phyloP scores from a whole-genome alignment of 2,329 filamentous ascomycete genomes.

The Nothomitra cinnamomea region DNA sequence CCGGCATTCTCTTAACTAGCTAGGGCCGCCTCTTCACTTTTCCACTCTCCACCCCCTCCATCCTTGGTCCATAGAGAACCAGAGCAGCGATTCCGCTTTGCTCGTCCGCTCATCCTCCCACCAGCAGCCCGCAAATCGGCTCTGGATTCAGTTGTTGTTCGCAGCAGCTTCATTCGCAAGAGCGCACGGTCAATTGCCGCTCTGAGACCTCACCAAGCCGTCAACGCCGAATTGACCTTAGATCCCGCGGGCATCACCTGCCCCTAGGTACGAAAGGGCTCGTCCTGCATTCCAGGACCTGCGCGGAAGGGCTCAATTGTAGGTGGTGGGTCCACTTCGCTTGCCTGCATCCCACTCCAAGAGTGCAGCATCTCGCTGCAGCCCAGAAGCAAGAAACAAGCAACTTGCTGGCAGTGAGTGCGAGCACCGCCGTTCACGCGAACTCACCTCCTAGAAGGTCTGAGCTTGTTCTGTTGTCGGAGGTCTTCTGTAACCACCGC shows the following conservation, averaged over 20 bases:
- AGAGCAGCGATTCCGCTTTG: conserved; percentile 7
- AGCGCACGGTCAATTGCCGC: conserved; percentile 1
- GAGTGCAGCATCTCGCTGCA: conserved; percentile 4
- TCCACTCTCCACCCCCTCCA: conserved; percentile 5
- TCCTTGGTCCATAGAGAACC: conserved; percentile 6
- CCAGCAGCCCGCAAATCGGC: background rate
- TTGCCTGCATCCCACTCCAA: conserved; percentile 4
- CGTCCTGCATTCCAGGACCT: conserved; percentile 4
- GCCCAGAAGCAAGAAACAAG: conserved; percentile 4
- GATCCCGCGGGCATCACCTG: conserved; percentile 4
- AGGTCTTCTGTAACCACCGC: background rate
- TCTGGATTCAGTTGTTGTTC: background rate
- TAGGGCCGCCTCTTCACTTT: conserved; percentile 1
- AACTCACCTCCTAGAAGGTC: background rate
- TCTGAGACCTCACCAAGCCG: background rate
- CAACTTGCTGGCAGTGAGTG: background rate
- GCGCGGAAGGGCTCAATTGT: conserved; percentile 4
- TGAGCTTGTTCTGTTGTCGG: background rate
- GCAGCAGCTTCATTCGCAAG: background rate
- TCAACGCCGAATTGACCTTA: background rate
- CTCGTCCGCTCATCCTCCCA: conserved; percentile 2
- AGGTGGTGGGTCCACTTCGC: conserved; percentile 3
- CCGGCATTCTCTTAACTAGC: conserved; percentile 3
- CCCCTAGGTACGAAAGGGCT: conserved; percentile 3
- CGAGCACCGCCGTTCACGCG: background rate